These are phyloP conservation scores for Anthracocystis setariae DNA, from an alignment of 1,284 basidiomycete genomes.

Conservation along the genomic window DNA sequence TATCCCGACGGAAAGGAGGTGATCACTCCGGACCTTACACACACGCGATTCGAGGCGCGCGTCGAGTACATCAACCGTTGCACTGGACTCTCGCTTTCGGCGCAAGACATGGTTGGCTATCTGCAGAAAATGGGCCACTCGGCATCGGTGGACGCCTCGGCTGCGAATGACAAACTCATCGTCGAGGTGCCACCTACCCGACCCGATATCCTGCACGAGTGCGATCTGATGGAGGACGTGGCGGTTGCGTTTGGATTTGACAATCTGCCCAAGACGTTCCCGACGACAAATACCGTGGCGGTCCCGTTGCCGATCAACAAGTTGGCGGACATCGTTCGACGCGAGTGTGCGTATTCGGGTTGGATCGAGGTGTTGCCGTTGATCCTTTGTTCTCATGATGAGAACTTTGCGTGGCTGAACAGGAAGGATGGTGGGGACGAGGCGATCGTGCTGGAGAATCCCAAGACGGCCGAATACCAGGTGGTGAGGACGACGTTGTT, in stretches of 20 bases:
- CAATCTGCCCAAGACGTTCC: constrained; percentile 90
- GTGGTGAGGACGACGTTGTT: constrained; percentile 94
- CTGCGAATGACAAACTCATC: constrained; percentile 74
- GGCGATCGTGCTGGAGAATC: constrained; percentile 92
- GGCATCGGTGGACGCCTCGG: constrained; percentile 40
- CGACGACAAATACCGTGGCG: constrained; percentile 92
- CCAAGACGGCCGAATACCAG: constrained; percentile 97
- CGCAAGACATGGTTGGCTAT: constrained; percentile 75
- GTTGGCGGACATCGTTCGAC: constrained; percentile 85
- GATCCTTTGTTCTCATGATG: constrained; percentile 97
- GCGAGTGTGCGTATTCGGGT: constrained; percentile 91
- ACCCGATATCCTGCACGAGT: constrained; percentile 97
- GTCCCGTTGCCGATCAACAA: constrained; percentile 91
- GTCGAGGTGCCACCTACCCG: constrained; percentile 88
- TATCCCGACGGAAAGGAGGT: constrained; percentile 73
- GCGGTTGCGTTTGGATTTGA: constrained; percentile 99
- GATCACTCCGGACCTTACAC: constrained; percentile 83
- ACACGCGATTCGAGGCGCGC: constrained; percentile 78
- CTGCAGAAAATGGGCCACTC: constrained; percentile 77
- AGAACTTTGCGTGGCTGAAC: constrained; percentile 94
- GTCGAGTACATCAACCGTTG: constrained; percentile 94
- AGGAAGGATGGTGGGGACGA: constrained; percentile 81
- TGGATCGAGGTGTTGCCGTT: constrained; percentile 95
- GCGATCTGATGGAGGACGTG: constrained; percentile 97
- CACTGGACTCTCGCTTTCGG: constrained; percentile 80